Conservation (phyloP, 1,139 yeast genomes). For the Debaryomycetaceae sp. region DNA sequence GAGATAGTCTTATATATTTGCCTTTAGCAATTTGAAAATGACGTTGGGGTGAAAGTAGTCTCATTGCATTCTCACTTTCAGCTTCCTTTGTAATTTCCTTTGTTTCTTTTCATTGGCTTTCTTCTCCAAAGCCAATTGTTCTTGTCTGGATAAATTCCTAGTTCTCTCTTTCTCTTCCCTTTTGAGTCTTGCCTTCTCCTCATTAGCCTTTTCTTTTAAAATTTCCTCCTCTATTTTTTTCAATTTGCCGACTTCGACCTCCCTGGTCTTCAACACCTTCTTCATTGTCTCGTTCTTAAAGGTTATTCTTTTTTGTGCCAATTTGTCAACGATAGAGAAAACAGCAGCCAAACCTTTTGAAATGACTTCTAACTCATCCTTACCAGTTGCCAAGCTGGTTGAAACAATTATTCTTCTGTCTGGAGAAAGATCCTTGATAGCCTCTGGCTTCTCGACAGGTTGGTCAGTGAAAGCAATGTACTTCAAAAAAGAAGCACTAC, state of each 20-base stretch:
- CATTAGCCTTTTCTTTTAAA: conserved; percentile 66
- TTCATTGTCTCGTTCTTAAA: conserved; percentile 68
- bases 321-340: conserved; percentile 51
- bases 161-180: conserved; percentile 56
- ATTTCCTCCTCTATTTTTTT: conserved; percentile 55
- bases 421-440: conserved; percentile 50
- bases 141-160: conserved; percentile 63
- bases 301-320: conserved; percentile 41
- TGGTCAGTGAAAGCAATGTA: conserved; percentile 82
- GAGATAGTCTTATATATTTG: conserved; percentile 1
- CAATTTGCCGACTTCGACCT: conserved; percentile 60
- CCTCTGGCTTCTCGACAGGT: conserved; percentile 62
- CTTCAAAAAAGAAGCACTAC: conserved; percentile 48
- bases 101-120: conserved; percentile 49
- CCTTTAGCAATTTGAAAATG: not conserved
- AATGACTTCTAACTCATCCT: conserved; percentile 45
- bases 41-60: not conserved
- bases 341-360: conserved; percentile 49
- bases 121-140: conserved; percentile 71
- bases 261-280: conserved; percentile 74
- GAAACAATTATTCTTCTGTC: conserved; percentile 54
- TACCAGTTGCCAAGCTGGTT: conserved; percentile 44
- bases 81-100: conserved; percentile 41
- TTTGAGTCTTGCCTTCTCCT: conserved; percentile 66
- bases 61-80: conserved; percentile 34